A percentile compares a stretch with the other conserved stretches of the same genome.
Conservation (phyloP, 2,329 filamentous ascomycete genomes). For the Dothiorella sarmentorum region DNA sequence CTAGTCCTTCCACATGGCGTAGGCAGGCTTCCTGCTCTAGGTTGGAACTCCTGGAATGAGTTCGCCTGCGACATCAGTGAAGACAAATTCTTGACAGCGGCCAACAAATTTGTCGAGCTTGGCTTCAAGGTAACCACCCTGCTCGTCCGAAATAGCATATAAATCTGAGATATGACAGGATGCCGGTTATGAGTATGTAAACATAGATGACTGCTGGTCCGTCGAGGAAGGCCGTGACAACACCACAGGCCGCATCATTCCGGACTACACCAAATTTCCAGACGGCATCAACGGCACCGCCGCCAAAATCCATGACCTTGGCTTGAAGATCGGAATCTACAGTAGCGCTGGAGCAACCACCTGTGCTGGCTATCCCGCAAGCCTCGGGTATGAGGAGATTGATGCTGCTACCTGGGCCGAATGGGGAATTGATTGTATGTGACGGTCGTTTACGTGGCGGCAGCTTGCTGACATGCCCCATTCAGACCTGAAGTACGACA, state of each 20-base stretch:
- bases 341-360: constrained; percentile 48
- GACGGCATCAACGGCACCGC: constrained; percentile 55
- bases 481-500: constrained; percentile 35
- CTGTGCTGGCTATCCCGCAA: constrained; percentile 57
- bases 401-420: constrained; percentile 57
- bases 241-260: constrained; percentile 36
- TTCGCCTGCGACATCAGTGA: constrained; percentile 52
- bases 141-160: not conserved
- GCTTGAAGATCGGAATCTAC: constrained; percentile 63
- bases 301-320: constrained; percentile 52
- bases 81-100: constrained; percentile 47
- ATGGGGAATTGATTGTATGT: constrained; percentile 34
- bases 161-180: constrained; percentile 29
- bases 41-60: constrained; percentile 54
- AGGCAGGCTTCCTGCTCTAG: constrained; percentile 25
- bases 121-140: constrained; percentile 43
- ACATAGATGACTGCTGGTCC: constrained; percentile 60
- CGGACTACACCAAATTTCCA: constrained; percentile 51
- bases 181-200: constrained; percentile 57
- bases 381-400: constrained; percentile 53
- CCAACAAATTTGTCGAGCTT: constrained; percentile 47
- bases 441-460: not conserved
- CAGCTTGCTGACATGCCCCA: constrained; percentile 18
- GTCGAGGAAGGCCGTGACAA: constrained; percentile 49
- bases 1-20: constrained; percentile 20